Evolutionary conservation across 2,329 filamentous ascomycete genomes (phyloP).

Genomic region (Ascochyta fabae): DNA sequence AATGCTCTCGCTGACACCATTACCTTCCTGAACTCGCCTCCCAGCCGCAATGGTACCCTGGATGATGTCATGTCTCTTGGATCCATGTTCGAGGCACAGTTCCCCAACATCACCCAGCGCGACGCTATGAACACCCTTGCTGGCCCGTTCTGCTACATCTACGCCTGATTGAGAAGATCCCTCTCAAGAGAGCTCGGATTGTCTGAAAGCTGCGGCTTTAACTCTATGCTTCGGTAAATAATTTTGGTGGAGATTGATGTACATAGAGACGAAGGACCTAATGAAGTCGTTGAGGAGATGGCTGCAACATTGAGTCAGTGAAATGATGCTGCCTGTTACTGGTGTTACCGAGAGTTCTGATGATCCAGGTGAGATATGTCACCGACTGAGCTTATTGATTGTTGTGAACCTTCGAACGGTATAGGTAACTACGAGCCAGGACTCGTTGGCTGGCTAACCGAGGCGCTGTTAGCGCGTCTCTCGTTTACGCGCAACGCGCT

Average conservation of each 20-base stretch:
- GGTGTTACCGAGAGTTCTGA: no score
- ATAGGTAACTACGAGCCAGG: no score
- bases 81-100: constrained; percentile 42
- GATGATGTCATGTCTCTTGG: constrained; percentile 52
- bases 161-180: constrained; percentile 28
- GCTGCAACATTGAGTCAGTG: no score
- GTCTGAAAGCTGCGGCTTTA: not conserved
- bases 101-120: constrained; percentile 9
- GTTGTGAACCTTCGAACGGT: no score
- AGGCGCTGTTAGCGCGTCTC: no score
- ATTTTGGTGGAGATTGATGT: not conserved
- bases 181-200: not conserved
- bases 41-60: constrained; percentile 55
- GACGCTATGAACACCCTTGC: constrained; percentile 53
- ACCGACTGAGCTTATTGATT: no score
- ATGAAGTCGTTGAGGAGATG: not conserved
- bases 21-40: constrained; percentile 54
- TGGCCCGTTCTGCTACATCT: constrained; percentile 58
- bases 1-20: constrained; percentile 53
- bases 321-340: no score
- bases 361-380: no score
- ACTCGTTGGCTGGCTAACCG: no score
- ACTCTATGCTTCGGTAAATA: not conserved
- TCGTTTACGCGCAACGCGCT: no score
- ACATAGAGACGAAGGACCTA: not conserved